phyloP scores from a whole-genome alignment of 305 asterid species.

The Fraxinus baroniana region DNA sequence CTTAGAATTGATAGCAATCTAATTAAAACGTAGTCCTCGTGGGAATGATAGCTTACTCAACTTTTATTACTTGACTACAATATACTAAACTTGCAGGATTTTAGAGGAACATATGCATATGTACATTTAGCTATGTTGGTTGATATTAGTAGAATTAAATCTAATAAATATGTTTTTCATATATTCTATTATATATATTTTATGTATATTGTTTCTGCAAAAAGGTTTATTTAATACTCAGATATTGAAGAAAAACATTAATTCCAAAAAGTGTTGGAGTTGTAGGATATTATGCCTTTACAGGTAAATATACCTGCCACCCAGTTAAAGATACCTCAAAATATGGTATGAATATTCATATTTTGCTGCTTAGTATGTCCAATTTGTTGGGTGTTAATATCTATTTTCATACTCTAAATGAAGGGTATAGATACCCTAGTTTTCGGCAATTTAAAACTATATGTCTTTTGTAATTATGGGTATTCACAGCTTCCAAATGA shows the following conservation, averaged over 20 bases:
- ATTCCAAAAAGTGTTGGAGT: neutral
- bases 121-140: neutral
- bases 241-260: neutral
- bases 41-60: neutral
- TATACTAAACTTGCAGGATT: neutral
- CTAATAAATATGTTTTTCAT: neutral
- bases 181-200: too few relatives aligned
- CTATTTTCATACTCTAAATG: neutral
- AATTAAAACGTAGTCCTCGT: neutral
- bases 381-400: neutral
- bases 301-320: neutral
- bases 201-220: neutral
- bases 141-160: too few relatives aligned
- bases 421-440: neutral
- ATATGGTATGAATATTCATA: neutral
- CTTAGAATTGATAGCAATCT: neutral
- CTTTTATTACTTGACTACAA: neutral
- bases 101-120: neutral
- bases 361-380: neutral
- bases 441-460: neutral
- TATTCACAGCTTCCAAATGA: neutral
- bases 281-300: neutral
- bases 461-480: neutral
- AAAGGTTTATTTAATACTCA: neutral
- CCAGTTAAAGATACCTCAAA: neutral